A percentile compares a stretch with the other conserved stretches of the same genome.
Evolutionary conservation across 768 basidiomycete species (phyloP).

Genomic region (Flagelloscypha sp.): DNA sequence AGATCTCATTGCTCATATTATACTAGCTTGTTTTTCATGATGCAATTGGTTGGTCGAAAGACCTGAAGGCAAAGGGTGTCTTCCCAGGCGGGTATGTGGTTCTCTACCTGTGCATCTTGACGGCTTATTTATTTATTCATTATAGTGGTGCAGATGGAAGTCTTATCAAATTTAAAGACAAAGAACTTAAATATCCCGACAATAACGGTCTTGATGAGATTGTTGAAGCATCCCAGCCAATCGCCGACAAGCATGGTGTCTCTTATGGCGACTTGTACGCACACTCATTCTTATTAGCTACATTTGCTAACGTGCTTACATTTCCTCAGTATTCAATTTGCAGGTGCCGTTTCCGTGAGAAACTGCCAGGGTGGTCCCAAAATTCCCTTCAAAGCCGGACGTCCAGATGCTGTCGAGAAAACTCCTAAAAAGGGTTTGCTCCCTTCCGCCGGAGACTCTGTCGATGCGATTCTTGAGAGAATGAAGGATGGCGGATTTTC

Average conservation of each 20-base stretch:
- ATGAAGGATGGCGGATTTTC: slow-evolving; percentile 28
- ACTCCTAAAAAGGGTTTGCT: slow-evolving; percentile 10
- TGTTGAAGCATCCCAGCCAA: slow-evolving; percentile 10
- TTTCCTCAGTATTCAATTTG: slow-evolving; percentile 34
- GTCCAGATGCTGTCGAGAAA: slow-evolving; percentile 20
- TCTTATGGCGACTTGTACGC: slow-evolving; percentile 12
- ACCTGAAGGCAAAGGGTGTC: background rate
- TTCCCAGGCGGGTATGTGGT: slow-evolving; percentile 8
- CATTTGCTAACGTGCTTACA: too few relatives aligned
- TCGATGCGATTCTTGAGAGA: slow-evolving; percentile 23
- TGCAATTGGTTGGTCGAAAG: slow-evolving; percentile 10
- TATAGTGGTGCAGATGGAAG: slow-evolving; percentile 32
- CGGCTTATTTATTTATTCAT: slow-evolving; percentile 13
- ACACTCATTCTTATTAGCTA: too few relatives aligned
- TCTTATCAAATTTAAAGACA: slow-evolving; percentile 19
- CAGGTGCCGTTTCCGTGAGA: slow-evolving; percentile 32
- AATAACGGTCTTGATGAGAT: slow-evolving; percentile 13
- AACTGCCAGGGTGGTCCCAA: slow-evolving; percentile 40
- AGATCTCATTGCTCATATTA: background rate
- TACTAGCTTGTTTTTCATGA: slow-evolving; percentile 19
- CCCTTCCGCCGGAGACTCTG: slow-evolving; percentile 17
- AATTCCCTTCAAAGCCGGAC: slow-evolving; percentile 31
- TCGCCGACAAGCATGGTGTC: slow-evolving; percentile 5
- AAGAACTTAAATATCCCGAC: slow-evolving; percentile 13
- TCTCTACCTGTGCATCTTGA: background rate